Base-by-base conservation (phyloP, 768 basidiomycete species). In the Psilocybe azurescens region DNA sequence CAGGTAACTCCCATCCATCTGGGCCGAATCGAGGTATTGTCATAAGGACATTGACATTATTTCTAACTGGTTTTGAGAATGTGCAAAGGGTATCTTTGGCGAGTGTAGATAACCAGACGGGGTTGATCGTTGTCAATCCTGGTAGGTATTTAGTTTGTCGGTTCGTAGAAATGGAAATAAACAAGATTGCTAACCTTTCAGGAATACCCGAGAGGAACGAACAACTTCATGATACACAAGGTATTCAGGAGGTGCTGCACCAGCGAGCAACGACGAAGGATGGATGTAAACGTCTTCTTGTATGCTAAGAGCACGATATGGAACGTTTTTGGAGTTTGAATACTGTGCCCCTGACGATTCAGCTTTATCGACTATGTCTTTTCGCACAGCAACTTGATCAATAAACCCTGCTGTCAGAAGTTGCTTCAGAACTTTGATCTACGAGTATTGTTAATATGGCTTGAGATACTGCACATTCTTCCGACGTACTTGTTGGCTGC, bases 361-460 rank as follows among this genome's bases (percentile, higher is more conserved):
- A 52, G 81, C 77, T 63, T 86, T 86, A 49, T 88, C 83, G 13
- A 89, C 81, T 36, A 93, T 74, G 71, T 99, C 97, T 71, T 91
- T 94, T 29, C 97, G 88, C 13, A 96, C 83, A 7, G 97, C 97
- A 13, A 98, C 88, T 74, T 97, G 94, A 74, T 99, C 96, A 65
- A 99, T 93, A 77, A 97, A 98, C 14, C 88, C 93, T 9, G 97
- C 90, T 0, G 92, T 83, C 50, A 98, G 71, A 9, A 98, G 82
- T 72, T 99, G 97, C 44, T 93, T 86, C 10, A 99, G 80, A 16
- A 93, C 88, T 74, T 97, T 98, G 66, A 98, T 81, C 93, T 98
- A 56, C 10, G 62, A 39, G 24, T 62, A 59, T 36, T 56, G 60
- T 32, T 24, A 30, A 8, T 32, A 3, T 36, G 3, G 3, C 16